phyloP scores from a whole-genome alignment of 805 yeast genomes.

The Kluyveromyces wickerhamii region DNA sequence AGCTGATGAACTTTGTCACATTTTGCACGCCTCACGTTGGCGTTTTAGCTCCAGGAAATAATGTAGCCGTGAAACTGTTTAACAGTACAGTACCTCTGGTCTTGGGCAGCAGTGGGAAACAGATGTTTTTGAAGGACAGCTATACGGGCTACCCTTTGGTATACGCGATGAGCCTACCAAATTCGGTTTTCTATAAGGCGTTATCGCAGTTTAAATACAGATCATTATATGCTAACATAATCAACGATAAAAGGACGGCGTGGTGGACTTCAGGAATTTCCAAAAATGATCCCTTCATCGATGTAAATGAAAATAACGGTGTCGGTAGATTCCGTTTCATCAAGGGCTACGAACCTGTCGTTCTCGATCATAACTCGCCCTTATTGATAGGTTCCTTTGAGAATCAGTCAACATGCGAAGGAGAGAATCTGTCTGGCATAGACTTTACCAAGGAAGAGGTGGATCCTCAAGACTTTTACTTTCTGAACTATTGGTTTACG shows the following conservation, averaged over 20 bases:
- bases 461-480: slow-evolving; percentile 12
- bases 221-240: slow-evolving; percentile 63
- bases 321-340: slow-evolving; percentile 39
- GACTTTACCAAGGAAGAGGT: slow-evolving; percentile 1
- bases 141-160: slow-evolving; percentile 43
- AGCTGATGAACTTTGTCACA: slow-evolving; percentile 51
- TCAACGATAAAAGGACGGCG: slow-evolving; percentile 72
- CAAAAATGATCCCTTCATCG: slow-evolving; percentile 48
- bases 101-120: slow-evolving; percentile 66
- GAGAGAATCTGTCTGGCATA: neutral
- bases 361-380: slow-evolving; percentile 37
- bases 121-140: slow-evolving; percentile 58
- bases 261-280: slow-evolving; percentile 80
- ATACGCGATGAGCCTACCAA: slow-evolving; percentile 54
- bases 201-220: slow-evolving; percentile 44
- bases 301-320: slow-evolving; percentile 37
- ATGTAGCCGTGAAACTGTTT: slow-evolving; percentile 44
- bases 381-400: neutral
- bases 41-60: slow-evolving; percentile 49
- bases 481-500: slow-evolving; percentile 28
- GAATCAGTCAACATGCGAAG: neutral
- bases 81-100: slow-evolving; percentile 57
- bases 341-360: slow-evolving; percentile 46
- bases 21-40: slow-evolving; percentile 71
- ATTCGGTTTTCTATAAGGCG: slow-evolving; percentile 52